Conservation (phyloP, 2,329 filamentous ascomycete genomes). For the Penicillium expansum region DNA sequence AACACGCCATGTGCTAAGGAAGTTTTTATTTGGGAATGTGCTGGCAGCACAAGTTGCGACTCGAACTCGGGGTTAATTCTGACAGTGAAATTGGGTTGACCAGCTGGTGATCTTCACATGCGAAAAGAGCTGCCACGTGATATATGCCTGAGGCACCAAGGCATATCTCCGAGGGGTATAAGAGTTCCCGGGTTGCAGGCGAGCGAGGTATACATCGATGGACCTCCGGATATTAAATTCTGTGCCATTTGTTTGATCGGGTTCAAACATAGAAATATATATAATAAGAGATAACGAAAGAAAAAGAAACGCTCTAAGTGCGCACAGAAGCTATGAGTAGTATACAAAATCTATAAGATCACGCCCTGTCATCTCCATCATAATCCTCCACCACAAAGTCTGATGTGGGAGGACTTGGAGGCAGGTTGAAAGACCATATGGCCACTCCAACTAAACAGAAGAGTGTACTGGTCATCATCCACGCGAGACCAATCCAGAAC, state of each 20-base stretch:
- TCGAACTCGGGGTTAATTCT: not conserved
- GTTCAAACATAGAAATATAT: not conserved
- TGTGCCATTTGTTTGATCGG: not conserved
- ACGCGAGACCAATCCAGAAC: conserved; percentile 50
- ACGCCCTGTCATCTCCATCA: conserved; percentile 15
- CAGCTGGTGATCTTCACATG: conserved; percentile 11
- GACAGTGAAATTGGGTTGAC: not conserved
- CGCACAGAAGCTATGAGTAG: not conserved
- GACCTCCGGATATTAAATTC: not conserved
- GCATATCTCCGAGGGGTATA: not conserved
- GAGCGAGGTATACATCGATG: not conserved
- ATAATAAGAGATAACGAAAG: not conserved
- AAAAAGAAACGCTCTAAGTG: not conserved
- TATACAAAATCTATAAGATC: conserved; percentile 11
- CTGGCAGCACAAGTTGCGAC: not conserved
- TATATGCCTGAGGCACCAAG: not conserved
- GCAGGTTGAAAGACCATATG: conserved; percentile 30
- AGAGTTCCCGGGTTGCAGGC: not conserved
- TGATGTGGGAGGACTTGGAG: conserved; percentile 10
- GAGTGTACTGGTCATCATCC: conserved; percentile 39
- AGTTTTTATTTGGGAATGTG: not conserved
- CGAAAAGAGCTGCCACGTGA: conserved; percentile 2
- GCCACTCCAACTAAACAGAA: conserved; percentile 33
- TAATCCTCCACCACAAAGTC: conserved; percentile 24
- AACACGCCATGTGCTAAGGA: not conserved